Evolutionary conservation across 2,329 filamentous ascomycete species (phyloP).

Genomic region (Neopestalotiopsis rosae): DNA sequence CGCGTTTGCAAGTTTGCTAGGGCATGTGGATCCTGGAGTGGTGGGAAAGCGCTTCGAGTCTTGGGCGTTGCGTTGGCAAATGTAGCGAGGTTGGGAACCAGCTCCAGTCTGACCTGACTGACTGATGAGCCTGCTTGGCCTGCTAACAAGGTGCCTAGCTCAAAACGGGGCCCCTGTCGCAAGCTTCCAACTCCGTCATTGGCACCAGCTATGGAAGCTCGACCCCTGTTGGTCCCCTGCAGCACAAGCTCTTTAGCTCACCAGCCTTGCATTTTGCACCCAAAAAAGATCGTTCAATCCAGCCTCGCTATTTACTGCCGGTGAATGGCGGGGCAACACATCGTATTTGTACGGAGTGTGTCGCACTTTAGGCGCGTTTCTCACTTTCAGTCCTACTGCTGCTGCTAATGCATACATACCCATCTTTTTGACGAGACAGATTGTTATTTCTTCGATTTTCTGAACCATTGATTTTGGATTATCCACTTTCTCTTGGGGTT

Average conservation of each 20-base stretch:
- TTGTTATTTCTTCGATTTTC: too few species aligned
- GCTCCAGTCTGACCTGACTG: background rate
- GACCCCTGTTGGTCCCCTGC: background rate
- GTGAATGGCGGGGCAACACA: constrained; percentile 55
- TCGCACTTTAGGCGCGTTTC: background rate
- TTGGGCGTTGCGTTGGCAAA: too few species aligned
- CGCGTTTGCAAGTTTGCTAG: too few species aligned
- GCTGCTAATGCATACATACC: background rate
- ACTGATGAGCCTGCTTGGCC: background rate
- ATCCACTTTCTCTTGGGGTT: background rate
- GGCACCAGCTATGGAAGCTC: constrained; percentile 5
- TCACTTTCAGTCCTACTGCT: background rate
- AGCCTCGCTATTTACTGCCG: constrained; percentile 44
- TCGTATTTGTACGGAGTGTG: constrained; percentile 6
- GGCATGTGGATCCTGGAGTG: too few species aligned
- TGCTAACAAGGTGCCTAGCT: background rate
- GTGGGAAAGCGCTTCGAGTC: too few species aligned
- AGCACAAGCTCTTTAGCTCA: constrained; percentile 6
- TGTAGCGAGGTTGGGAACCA: background rate
- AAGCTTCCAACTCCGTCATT: constrained; percentile 9
- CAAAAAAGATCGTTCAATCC: constrained; percentile 23
- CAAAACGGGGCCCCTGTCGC: constrained; percentile 13
- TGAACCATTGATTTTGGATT: background rate
- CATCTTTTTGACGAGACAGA: background rate
- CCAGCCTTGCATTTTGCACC: constrained; percentile 37